Conservation (phyloP, 768 basidiomycete genomes). For the Serendipita vermifera region DNA sequence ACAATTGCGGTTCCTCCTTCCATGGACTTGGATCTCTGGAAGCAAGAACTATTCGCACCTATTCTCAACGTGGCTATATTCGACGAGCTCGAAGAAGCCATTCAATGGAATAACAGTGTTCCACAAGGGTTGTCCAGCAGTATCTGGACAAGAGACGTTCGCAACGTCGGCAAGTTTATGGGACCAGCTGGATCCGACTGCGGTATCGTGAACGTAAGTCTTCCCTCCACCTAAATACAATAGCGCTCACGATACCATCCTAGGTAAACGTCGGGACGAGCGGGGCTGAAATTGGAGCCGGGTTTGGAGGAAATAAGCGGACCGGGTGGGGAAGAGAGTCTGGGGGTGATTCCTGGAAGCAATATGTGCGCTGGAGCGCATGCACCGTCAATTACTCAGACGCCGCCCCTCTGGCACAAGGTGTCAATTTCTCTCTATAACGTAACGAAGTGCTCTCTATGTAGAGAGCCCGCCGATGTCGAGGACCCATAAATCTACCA, state of each 20-base stretch:
- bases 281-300: conserved; percentile 68
- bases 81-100: conserved; percentile 74
- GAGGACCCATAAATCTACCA: not conserved
- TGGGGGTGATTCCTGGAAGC: conserved; percentile 98
- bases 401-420: conserved; percentile 81
- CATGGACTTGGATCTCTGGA: conserved; percentile 46
- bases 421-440: conserved; percentile 52
- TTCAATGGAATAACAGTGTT: conserved; percentile 81
- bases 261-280: conserved; percentile 56
- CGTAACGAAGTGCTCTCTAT: not conserved
- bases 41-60: conserved; percentile 77
- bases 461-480: not conserved
- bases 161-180: conserved; percentile 82
- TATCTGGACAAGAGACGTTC: conserved; percentile 76
- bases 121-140: conserved; percentile 86
- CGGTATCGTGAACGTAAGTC: conserved; percentile 79
- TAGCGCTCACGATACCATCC: conserved; percentile 15
- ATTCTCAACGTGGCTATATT: conserved; percentile 77
- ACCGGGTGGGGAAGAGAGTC: conserved; percentile 75
- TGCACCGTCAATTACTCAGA: conserved; percentile 91
- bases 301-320: conserved; percentile 92
- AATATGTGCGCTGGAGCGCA: conserved; percentile 84
- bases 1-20: conserved; percentile 63
- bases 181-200: conserved; percentile 80
- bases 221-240: not conserved